Base-by-base conservation (phyloP, 2,329 filamentous ascomycete species). In the Leptographium procerum region DNA sequence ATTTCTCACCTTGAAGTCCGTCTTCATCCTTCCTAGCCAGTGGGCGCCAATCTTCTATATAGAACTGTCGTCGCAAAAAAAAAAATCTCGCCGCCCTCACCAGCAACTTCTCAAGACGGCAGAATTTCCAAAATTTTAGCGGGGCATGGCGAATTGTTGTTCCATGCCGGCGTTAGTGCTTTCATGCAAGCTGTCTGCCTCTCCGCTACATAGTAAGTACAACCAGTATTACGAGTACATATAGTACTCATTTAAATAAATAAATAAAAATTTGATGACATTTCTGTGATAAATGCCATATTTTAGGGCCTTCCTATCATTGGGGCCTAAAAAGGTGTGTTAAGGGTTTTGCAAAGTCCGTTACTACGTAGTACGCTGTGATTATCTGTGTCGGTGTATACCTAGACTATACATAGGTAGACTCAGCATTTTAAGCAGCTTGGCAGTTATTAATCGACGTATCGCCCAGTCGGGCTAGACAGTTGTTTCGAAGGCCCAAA, bases 1-100 rank as follows among this genome's bases (percentile, higher is more conserved):
- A 29, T 36, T 29, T 1, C 26, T 50, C 47, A 95, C 92, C 85
- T 94, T 95, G 74, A 97, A 99, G 75, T 97, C 92, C 65, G 91
- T 97, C 88, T 97, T 99, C 94, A 99, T 99, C 71, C 73, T 84
- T 71, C 72, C 69, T 68, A 47, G 48, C 47, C 48, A 33, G n/a
- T 22, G 19, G 40, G n/a, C 40, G 16, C 40, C 34, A 48, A 34
- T 33, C 26, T 48, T 14, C 24, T 52, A 19, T 52, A 56, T 45
- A 36, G 53, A 36, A 29, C n/a, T 26, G 34, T 36, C 45, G 29
- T 43, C 54, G 51, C 55, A 55, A 58, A 57, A 59, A 63, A 61
- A 61, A 62, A 58, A 60, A 59, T 40, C 13, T 19, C 9, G 34
- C 19, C 53, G 24, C 24, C n/a, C 24, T 26, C 40, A 40, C 36